A percentile compares a stretch with the other conserved stretches of the same genome.
phyloP scores from a whole-genome alignment of 1,284 basidiomycete species.

The Phenoliferia sp. region DNA sequence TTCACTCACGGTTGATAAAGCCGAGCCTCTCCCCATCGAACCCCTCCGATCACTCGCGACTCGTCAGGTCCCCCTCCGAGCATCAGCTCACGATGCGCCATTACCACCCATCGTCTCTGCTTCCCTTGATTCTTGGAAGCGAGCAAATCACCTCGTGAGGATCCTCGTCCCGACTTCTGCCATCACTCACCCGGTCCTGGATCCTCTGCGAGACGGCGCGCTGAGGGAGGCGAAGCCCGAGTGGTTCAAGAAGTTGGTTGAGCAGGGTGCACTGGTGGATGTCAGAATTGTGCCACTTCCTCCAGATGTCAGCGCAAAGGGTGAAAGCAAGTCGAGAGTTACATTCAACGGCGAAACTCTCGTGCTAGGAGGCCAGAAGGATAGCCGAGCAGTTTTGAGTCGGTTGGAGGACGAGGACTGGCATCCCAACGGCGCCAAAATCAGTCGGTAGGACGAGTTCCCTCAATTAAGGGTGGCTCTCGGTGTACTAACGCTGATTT shows the following conservation, averaged over 20 bases:
- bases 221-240: constrained; percentile 37
- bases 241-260: constrained; percentile 20
- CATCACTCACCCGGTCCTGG: constrained; percentile 28
- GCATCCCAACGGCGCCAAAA: constrained; percentile 14
- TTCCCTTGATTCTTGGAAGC: constrained; percentile 32
- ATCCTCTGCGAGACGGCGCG: constrained; percentile 17
- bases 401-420: constrained; percentile 68
- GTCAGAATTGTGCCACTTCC: constrained; percentile 53
- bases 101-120: constrained; percentile 32
- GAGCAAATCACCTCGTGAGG: constrained; percentile 31
- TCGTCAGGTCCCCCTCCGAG: constrained; percentile 20
- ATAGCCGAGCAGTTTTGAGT: constrained; percentile 46
- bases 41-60: constrained; percentile 5
- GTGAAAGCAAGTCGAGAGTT: constrained; percentile 52
- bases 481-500: neutral
- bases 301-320: constrained; percentile 43
- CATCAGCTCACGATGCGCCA: constrained; percentile 30
- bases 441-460: constrained; percentile 21
- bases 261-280: constrained; percentile 56
- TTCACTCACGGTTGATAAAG: neutral
- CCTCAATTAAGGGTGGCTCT: neutral
- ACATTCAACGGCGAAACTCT: constrained; percentile 60
- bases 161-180: constrained; percentile 24
- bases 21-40: constrained; percentile 21
- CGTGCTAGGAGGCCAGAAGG: constrained; percentile 51